Conservation (phyloP, 2,329 filamentous ascomycete genomes). For the Fusarium duplospermum region DNA sequence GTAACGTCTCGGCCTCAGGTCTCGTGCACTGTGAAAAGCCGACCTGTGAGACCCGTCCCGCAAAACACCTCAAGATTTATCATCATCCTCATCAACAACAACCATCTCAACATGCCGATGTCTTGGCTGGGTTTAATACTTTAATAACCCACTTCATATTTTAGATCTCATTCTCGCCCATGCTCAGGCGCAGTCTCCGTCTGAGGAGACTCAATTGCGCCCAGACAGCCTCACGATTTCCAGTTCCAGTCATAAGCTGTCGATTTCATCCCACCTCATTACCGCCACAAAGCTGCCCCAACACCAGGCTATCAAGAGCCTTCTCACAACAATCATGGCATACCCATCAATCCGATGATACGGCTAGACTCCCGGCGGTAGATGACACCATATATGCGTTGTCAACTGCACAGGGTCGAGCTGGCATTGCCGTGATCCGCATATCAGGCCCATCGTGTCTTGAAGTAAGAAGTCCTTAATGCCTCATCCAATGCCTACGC, state of each 20-base stretch:
- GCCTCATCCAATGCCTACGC: neutral
- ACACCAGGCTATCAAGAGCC: neutral
- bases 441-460: conserved; percentile 83
- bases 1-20: neutral
- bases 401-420: conserved; percentile 85
- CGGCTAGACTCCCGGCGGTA: conserved; percentile 32
- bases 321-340: conserved; percentile 26
- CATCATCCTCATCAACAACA: neutral
- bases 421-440: conserved; percentile 90
- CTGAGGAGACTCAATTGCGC: conserved; percentile 32
- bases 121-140: neutral
- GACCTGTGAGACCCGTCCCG: neutral
- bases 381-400: conserved; percentile 88
- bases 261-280: neutral
- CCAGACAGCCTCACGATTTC: conserved; percentile 9
- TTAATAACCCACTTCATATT: neutral
- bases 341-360: neutral
- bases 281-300: neutral
- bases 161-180: conserved; percentile 16
- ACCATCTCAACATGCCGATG: neutral
- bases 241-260: neutral
- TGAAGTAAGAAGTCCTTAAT: conserved; percentile 60
- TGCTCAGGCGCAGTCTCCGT: conserved; percentile 42
- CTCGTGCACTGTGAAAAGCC: neutral
- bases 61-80: neutral